Base-by-base conservation (phyloP, 202 grass and related monocot genomes). In the Digitaria exilis region DNA sequence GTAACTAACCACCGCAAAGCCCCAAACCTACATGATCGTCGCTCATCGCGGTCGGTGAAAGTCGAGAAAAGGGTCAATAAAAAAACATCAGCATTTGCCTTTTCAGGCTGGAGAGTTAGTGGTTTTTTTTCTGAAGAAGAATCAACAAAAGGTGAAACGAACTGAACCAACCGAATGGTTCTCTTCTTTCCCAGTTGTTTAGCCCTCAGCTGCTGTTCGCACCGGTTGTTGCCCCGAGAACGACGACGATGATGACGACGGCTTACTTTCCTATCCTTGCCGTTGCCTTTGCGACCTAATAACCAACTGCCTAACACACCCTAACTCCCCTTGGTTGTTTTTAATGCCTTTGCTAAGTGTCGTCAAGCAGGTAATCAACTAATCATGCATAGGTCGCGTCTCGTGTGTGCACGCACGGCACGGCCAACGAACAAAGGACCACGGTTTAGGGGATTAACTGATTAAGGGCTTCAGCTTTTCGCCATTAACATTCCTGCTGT, bases 151-250 rank as follows among this genome's bases (percentile, higher is more conserved):
- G 69, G 58, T 76, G 71, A 80, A 59, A 59, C 60, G 1, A 64
- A 45, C 43, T 19, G 4, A 37, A 24, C 26, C 37, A 60, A 76
- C 34, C 7, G 59, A 88, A 73, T 35, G 64, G 16, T 55, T 84
- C 16, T 37, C 35, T 72, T 30, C 8, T 31, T 42, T 39, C 57
- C 57, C 57, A 29, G 18, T 75, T 76, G 71, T 76, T 69, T 61
- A 76, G 52, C 17, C 70, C 39, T 59, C 7, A 35, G 32, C 67
- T 14, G 55, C 56, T 72, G 58, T 49, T 26, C 54, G 6, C 63
- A 60, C 61, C 49, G 70, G 84, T 68, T 81, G 78, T 81, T 81
- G 85, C 85, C 25, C 50, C 9, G 52, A 29, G 41, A 69, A 85
- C 50, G 10, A 52, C 39, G 65, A 60, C 28, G 11, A 69, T 31